Evolutionary conservation across 345 rosid species (phyloP), one percentile per base, ranked within the genome.

Genomic region (Sisymbrium irio): DNA sequence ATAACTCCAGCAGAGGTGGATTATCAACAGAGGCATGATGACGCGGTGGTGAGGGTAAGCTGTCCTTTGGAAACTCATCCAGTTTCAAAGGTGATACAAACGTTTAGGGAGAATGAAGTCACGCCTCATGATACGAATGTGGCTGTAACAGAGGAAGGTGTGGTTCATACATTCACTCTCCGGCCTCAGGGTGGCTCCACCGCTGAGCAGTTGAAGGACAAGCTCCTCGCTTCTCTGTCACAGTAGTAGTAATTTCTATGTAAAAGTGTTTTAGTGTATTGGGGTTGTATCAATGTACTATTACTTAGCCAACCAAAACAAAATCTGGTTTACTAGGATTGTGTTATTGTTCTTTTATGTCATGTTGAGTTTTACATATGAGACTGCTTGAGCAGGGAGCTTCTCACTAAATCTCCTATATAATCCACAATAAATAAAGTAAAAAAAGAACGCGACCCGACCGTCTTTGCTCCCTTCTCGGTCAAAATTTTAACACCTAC

Each of bases 61-160:
- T 92, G 87, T 39, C 93, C 96, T 13, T 51, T 90, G 85, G 97
- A 85, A 19, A 36, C 81, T 27, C 99, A 95, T 75, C 99, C 98
- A 0, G 89, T 87, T 65, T 81, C 89, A 35, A 74, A 65, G 46
- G 86, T 89, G 65, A 46, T 91, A 50, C 85, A 87, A 70, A 73
- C 85, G n/a, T 81, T 91, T 18, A 77, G 81, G 62, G 96, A 90
- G 72, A 85, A 89, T 65, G 91, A 90, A 81, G 74, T 87, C 39
- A 44, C 72, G 6, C 77, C 85, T 56, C 89, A 82, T 25, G 97
- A 90, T 3, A 82, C 92, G 13, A 82, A 74, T n/a, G 85, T 92
- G 35, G 84, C 91, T 5, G 65, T 85, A 35, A 67, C 83, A 28
- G 98, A 87, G 37, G 85, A 79, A 17, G 86, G 84, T 74, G 85